phyloP scores from a whole-genome alignment of 306 rosid genomes.

The Vigna hirtella region DNA sequence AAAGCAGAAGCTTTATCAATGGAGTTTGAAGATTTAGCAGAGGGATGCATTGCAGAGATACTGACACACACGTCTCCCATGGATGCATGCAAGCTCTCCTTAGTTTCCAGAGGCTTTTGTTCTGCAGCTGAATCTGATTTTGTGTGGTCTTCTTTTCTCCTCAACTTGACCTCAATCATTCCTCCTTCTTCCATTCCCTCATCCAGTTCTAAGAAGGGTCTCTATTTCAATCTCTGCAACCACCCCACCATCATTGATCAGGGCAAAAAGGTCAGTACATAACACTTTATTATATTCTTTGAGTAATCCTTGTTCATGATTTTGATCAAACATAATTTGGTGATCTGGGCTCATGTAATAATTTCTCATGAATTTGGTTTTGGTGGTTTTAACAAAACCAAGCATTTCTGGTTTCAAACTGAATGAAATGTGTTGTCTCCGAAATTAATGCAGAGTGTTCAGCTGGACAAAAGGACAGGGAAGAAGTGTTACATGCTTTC shows the following conservation, averaged over 20 bases:
- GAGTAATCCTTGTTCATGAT: no score
- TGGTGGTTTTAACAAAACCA: no score
- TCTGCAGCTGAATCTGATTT: slow-evolving; percentile 30
- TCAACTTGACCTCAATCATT: neutral
- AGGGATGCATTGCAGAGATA: slow-evolving; percentile 41
- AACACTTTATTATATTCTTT: neutral
- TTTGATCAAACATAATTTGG: no score
- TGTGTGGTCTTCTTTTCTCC: slow-evolving; percentile 22
- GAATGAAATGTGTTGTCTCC: neutral
- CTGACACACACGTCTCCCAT: slow-evolving; percentile 15
- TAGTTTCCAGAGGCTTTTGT: neutral
- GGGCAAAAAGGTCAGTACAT: slow-evolving; percentile 7
- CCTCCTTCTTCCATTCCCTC: no score
- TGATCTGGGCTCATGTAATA: no score
- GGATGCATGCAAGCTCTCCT: slow-evolving; percentile 16
- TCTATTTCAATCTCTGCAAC: slow-evolving; percentile 16
- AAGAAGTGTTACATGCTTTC: slow-evolving; percentile 22
- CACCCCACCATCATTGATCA: slow-evolving; percentile 14
- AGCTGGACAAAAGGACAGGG: slow-evolving; percentile 49
- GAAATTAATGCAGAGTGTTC: slow-evolving; percentile 45
- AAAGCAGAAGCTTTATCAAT: no score
- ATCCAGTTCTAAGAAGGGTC: slow-evolving; percentile 19
- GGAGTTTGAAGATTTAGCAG: slow-evolving; percentile 12
- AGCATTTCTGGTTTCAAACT: neutral
- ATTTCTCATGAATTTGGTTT: no score